phyloP scores from a whole-genome alignment of 306 rosid species.

The Cucurbita moschata region DNA sequence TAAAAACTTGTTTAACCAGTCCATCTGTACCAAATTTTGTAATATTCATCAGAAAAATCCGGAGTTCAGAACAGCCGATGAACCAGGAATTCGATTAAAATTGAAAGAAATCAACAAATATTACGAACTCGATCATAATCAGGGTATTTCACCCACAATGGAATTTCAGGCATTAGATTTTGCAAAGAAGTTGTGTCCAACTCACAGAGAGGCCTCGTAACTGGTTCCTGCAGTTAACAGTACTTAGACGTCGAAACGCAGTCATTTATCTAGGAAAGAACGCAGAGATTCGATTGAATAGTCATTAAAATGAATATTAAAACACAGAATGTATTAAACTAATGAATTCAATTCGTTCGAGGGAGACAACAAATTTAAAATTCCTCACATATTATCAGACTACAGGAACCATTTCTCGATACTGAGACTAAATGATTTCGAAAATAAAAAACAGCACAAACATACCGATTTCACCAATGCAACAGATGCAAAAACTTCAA shows the following conservation, averaged over 20 bases:
- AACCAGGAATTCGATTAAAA: neutral
- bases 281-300: neutral
- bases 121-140: conserved; percentile 75
- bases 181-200: conserved; percentile 56
- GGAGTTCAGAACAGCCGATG: neutral
- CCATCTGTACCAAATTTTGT: conserved; percentile 37
- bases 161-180: conserved; percentile 71
- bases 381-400: neutral
- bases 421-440: neutral
- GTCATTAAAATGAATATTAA: neutral
- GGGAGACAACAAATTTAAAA: neutral
- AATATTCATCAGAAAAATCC: neutral
- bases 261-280: neutral
- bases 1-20: conserved; percentile 70
- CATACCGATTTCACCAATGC: neutral
- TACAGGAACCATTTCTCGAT: neutral
- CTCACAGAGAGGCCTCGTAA: conserved; percentile 46
- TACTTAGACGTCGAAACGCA: neutral
- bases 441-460: neutral
- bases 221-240: conserved; percentile 53
- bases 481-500: neutral
- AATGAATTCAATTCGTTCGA: neutral
- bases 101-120: neutral
- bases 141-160: conserved; percentile 74
- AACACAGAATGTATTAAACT: neutral